A percentile compares a stretch with the other conserved stretches of the same genome.
Evolutionary conservation across 345 rosid species (phyloP).

Genomic region (Lepidium sativum): DNA sequence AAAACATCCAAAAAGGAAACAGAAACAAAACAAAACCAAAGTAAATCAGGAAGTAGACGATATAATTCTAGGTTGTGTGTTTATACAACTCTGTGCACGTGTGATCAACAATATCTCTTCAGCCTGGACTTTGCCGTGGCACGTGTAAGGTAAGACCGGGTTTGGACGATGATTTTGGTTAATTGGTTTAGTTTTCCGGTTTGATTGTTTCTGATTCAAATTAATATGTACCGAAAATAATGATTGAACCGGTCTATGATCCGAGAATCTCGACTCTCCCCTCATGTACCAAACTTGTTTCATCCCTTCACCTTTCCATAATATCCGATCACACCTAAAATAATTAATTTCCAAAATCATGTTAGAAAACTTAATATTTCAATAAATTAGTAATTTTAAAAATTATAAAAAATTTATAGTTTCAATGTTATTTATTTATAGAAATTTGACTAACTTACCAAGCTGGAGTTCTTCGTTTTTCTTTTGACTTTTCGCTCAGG

Average conservation of each 20-base stretch:
- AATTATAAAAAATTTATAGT: too few species aligned
- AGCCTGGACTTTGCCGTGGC: slow-evolving; percentile 64
- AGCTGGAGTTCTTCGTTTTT: slow-evolving; percentile 76
- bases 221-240: slow-evolving; percentile 56
- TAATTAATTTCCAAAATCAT: neutral
- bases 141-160: slow-evolving; percentile 35
- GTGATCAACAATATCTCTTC: slow-evolving; percentile 60
- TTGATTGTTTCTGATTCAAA: slow-evolving; percentile 9
- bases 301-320: slow-evolving; percentile 87
- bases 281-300: slow-evolving; percentile 64
- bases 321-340: slow-evolving; percentile 84
- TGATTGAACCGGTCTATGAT: slow-evolving; percentile 89
- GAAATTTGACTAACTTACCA: slow-evolving; percentile 40
- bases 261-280: slow-evolving; percentile 92
- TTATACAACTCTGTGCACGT: slow-evolving; percentile 42
- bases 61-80: slow-evolving; percentile 29
- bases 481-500: slow-evolving; percentile 50
- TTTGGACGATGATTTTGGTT: slow-evolving; percentile 34
- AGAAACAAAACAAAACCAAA: neutral
- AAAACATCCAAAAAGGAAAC: slow-evolving; percentile 13
- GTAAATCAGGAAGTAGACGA: slow-evolving; percentile 12
- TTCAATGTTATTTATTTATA: too few species aligned
- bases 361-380: neutral
- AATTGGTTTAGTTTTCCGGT: slow-evolving; percentile 12
- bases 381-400: too few species aligned